These are phyloP conservation scores for Dianthus caryophyllus DNA, from an alignment of 148 eudicot species.

Conservation along the genomic window DNA sequence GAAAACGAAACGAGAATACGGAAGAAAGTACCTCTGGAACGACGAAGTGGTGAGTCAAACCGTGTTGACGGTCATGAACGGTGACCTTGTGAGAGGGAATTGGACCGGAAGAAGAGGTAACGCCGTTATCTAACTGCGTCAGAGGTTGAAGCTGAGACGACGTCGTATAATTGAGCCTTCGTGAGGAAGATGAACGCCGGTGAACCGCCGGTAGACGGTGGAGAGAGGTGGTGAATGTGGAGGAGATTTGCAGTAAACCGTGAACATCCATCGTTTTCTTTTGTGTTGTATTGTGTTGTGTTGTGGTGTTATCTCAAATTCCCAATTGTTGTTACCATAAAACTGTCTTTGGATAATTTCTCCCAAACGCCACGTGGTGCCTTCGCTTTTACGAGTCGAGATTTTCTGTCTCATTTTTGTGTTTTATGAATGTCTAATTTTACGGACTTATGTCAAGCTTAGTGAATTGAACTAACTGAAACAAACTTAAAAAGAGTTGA, in stretches of 20 bases:
- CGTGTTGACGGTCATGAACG: constrained; percentile 74
- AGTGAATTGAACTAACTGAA: too few species aligned
- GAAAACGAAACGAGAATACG: background rate
- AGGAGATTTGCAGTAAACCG: constrained; percentile 20
- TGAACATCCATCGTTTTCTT: constrained; percentile 38
- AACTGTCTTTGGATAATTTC: too few species aligned
- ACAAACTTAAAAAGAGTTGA: too few species aligned
- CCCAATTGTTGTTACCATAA: too few species aligned
- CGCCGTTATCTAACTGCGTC: constrained; percentile 20
- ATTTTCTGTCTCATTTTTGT: too few species aligned
- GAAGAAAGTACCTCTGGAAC: constrained; percentile 69
- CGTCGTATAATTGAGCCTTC: constrained; percentile 29
- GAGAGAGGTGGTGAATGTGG: constrained; percentile 25
- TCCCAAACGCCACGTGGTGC: too few species aligned
- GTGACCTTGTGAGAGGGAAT: constrained; percentile 67
- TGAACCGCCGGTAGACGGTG: constrained; percentile 29
- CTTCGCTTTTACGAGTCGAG: too few species aligned
- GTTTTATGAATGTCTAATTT: too few species aligned
- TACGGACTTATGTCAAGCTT: too few species aligned
- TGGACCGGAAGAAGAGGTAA: constrained; percentile 16
- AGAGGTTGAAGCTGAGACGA: constrained; percentile 43
- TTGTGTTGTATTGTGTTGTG: too few species aligned
- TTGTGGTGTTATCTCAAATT: too few species aligned
- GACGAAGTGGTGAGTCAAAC: constrained; percentile 60
- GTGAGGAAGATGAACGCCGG: constrained; percentile 26